Evolutionary conservation across 2,329 filamentous ascomycete genomes (phyloP).

Genomic region (Ophiostoma montium): DNA sequence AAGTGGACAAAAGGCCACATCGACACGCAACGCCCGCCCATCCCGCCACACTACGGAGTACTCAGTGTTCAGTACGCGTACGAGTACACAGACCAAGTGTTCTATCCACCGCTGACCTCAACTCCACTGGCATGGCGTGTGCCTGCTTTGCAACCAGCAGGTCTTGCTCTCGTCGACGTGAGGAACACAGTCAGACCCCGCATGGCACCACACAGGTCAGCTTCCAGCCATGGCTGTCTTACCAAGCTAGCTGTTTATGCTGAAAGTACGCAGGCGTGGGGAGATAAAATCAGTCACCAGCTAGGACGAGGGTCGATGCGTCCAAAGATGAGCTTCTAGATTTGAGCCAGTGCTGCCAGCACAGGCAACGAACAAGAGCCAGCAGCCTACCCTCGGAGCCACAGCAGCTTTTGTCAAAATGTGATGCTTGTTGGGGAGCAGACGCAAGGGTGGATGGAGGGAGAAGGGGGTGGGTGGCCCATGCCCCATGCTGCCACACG

Average conservation of each 20-base stretch:
- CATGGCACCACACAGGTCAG: not conserved
- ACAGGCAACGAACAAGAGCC: too few relatives aligned
- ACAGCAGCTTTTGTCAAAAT: too few relatives aligned
- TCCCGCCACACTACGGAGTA: too few relatives aligned
- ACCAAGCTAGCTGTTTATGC: too few relatives aligned
- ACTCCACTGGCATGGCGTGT: too few relatives aligned
- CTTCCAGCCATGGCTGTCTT: not conserved
- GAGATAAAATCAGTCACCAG: too few relatives aligned
- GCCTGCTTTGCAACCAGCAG: not conserved
- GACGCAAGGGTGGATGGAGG: conserved; percentile 14
- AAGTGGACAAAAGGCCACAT: not conserved
- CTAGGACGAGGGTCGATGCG: too few relatives aligned
- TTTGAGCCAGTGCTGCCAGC: not conserved
- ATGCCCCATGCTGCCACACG: conserved; percentile 21
- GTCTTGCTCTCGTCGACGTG: not conserved
- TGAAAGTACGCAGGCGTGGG: too few relatives aligned
- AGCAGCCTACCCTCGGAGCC: not conserved
- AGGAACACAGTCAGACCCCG: not conserved
- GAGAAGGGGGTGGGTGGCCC: conserved; percentile 13
- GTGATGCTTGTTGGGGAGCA: conserved; percentile 32
- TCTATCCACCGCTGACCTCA: too few relatives aligned
- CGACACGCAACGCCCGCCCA: not conserved
- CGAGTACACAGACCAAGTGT: too few relatives aligned
- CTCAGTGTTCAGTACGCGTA: too few relatives aligned
- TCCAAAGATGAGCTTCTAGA: too few relatives aligned